Conservation (phyloP, 78 protist species). For the Chrysochromulina parva region DNA sequence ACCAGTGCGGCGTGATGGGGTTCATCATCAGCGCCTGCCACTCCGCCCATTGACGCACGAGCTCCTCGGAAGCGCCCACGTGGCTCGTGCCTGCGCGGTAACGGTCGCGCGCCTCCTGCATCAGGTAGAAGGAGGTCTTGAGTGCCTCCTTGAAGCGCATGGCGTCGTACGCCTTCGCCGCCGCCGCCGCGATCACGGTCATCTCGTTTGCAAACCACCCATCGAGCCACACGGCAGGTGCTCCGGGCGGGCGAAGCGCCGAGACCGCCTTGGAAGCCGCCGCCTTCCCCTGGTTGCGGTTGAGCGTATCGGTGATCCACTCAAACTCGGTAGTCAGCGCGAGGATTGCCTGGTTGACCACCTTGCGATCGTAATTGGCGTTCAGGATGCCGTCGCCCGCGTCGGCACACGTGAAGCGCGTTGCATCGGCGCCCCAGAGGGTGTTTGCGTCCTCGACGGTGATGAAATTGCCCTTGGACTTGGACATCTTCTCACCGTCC, state of each 20-base stretch:
- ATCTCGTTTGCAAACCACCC: constrained; percentile 71
- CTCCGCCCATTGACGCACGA: constrained; percentile 74
- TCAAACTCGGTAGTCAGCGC: constrained; percentile 81
- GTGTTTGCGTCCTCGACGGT: constrained; percentile 73
- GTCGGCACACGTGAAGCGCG: constrained; percentile 97
- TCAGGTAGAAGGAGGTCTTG: constrained; percentile 73
- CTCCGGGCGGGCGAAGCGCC: not conserved
- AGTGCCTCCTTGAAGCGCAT: constrained; percentile 91
- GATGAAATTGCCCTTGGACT: constrained; percentile 98
- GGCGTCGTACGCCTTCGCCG: constrained; percentile 3
- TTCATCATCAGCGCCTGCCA: constrained; percentile 79
- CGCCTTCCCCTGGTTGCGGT: not conserved
- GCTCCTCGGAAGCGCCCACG: not conserved
- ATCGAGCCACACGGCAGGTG: constrained; percentile 51
- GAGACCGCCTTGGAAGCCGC: not conserved
- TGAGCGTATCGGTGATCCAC: constrained; percentile 55
- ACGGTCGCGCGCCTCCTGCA: constrained; percentile 74
- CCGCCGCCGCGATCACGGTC: not conserved
- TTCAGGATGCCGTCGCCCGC: constrained; percentile 98
- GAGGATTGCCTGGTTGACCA: constrained; percentile 84
- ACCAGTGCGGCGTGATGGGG: constrained; percentile 95
- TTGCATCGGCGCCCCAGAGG: constrained; percentile 84
- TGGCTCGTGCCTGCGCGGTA: constrained; percentile 66
- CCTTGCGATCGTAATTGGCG: constrained; percentile 90
- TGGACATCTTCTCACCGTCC: constrained; percentile 98